phyloP scores from a whole-genome alignment of 805 yeast genomes.

The Grigorovia humatica region DNA sequence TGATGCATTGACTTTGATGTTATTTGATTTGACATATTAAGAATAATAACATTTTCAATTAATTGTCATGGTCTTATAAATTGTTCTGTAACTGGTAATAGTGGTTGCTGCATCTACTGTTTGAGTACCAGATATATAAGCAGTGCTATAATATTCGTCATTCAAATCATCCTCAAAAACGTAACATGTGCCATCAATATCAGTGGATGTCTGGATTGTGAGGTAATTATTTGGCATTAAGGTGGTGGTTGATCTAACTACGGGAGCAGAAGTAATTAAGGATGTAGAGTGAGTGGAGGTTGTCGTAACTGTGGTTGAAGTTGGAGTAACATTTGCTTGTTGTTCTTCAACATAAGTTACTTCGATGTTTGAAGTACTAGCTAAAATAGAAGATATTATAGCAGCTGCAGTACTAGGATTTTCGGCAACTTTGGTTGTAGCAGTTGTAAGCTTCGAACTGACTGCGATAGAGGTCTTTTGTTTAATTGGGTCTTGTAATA shows the following conservation, averaged over 20 bases:
- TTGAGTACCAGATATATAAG: slow-evolving; percentile 19
- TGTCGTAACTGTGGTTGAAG: slow-evolving; percentile 5
- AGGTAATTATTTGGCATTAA: background rate
- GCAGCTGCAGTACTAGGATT: background rate
- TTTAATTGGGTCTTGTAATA: background rate
- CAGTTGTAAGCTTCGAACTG: too few species aligned
- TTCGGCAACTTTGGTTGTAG: background rate
- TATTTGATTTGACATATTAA: background rate
- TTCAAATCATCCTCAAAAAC: slow-evolving; percentile 18
- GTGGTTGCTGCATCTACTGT: slow-evolving; percentile 29
- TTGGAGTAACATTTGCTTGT: background rate
- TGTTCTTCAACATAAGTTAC: background rate
- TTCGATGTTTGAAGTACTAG: background rate
- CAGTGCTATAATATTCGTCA: slow-evolving; percentile 25
- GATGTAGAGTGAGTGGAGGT: slow-evolving; percentile 6
- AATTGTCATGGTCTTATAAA: slow-evolving; percentile 11
- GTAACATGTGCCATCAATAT: slow-evolving; percentile 18
- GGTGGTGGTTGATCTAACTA: slow-evolving; percentile 3
- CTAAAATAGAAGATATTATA: background rate
- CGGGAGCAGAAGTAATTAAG: slow-evolving; percentile 6
- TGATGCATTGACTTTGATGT: background rate
- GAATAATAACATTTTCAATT: background rate
- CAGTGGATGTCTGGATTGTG: slow-evolving; percentile 7
- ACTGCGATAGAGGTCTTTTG: background rate
- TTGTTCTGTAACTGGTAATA: slow-evolving; percentile 23